Evolutionary conservation across 2,329 filamentous ascomycete genomes (phyloP).

Genomic region (Teratosphaeria gauchensis): DNA sequence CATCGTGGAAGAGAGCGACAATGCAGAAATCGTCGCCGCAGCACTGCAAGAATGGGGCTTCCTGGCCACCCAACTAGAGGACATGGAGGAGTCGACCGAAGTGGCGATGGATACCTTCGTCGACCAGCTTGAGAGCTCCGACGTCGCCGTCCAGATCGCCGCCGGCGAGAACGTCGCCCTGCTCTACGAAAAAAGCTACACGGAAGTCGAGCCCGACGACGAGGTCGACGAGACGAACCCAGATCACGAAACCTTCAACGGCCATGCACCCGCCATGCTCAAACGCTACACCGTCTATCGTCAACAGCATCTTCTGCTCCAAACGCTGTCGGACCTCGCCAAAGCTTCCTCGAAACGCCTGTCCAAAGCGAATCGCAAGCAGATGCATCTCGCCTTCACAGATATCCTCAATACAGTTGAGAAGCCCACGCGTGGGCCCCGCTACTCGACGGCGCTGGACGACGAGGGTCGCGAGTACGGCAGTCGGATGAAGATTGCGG

Average conservation of each 20-base stretch:
- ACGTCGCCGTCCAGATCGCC: constrained; percentile 63
- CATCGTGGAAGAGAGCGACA: constrained; percentile 61
- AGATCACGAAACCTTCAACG: constrained; percentile 32
- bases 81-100: constrained; percentile 61
- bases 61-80: constrained; percentile 66
- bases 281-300: constrained; percentile 61
- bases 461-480: constrained; percentile 52
- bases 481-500: constrained; percentile 51
- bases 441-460: constrained; percentile 55
- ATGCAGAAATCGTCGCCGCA: constrained; percentile 59
- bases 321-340: constrained; percentile 50
- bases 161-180: constrained; percentile 74
- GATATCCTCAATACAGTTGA: constrained; percentile 59
- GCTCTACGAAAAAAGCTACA: constrained; percentile 65
- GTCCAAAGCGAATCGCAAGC: constrained; percentile 57
- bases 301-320: constrained; percentile 50
- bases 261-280: constrained; percentile 36
- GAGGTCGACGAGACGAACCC: constrained; percentile 26
- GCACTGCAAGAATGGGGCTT: constrained; percentile 73
- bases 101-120: constrained; percentile 69
- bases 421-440: constrained; percentile 56
- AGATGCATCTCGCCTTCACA: constrained; percentile 55
- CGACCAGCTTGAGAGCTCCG: constrained; percentile 71
- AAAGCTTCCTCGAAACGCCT: constrained; percentile 52
- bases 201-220: constrained; percentile 49